Evolutionary conservation across 257 asterid genomes (phyloP).

Genomic region (Petrea volubilis): DNA sequence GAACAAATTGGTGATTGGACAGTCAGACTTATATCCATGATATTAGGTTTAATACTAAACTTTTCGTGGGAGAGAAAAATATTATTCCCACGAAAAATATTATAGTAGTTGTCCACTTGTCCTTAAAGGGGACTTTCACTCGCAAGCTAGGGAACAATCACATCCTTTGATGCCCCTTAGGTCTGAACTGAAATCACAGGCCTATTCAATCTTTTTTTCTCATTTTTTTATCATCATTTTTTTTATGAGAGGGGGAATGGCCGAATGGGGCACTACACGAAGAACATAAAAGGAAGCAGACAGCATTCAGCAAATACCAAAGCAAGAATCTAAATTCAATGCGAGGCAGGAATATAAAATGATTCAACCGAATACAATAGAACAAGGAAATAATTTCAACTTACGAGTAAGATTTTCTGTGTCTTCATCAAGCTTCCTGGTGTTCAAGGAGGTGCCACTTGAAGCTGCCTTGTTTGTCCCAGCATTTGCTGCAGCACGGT

Average conservation of each 20-base stretch:
- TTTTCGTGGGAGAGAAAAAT: not conserved
- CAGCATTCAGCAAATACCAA: not conserved
- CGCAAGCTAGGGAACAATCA: not conserved
- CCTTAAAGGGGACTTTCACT: not conserved
- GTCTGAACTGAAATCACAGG: not conserved
- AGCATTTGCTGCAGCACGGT: constrained; percentile 67
- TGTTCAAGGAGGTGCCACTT: constrained; percentile 76
- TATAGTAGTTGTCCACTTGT: not conserved
- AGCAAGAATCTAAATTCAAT: not conserved
- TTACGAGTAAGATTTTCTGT: constrained; percentile 88
- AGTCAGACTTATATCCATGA: not conserved
- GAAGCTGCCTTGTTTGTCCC: constrained; percentile 95
- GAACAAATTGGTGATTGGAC: not conserved
- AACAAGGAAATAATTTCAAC: constrained; percentile 36
- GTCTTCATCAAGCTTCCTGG: constrained; percentile 93
- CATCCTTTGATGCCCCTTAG: not conserved
- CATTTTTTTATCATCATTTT: too few species aligned
- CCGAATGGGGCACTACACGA: not conserved
- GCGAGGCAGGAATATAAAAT: not conserved
- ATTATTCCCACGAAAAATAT: not conserved
- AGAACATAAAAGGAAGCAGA: not conserved
- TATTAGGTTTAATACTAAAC: not conserved
- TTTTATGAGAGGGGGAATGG: not conserved
- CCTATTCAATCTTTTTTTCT: not conserved
- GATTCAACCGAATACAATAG: not conserved